These are phyloP conservation scores for Paramecium pentaurelia DNA, from an alignment of 73 alveolate genomes.

Conservation along the genomic window DNA sequence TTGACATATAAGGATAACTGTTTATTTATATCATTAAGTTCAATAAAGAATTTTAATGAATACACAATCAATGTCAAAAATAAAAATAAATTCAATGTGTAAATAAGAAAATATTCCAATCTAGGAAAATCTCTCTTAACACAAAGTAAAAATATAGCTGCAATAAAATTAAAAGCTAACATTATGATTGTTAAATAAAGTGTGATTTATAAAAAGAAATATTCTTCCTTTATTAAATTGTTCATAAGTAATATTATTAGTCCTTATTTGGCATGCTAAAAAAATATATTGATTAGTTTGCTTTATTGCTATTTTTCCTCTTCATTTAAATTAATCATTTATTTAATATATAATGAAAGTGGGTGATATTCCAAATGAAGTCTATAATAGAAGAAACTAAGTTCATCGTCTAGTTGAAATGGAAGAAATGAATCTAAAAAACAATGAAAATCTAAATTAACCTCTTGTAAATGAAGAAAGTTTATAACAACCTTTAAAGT, in stretches of 20 bases:
- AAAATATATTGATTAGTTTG: neutral
- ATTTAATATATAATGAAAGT: neutral
- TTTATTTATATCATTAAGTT: neutral
- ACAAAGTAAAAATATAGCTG: neutral
- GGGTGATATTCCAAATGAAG: conserved; percentile 20
- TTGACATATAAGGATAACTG: neutral
- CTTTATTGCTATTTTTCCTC: neutral
- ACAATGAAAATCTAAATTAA: neutral
- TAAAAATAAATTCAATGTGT: neutral
- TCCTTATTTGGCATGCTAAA: neutral
- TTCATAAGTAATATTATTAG: neutral
- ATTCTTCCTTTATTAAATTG: neutral
- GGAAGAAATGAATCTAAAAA: neutral
- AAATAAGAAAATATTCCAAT: neutral
- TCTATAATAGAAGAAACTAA: conserved; percentile 14
- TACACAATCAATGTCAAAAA: conserved; percentile 1
- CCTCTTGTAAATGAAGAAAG: neutral
- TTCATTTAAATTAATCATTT: conserved; percentile 3
- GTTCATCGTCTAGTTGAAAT: neutral
- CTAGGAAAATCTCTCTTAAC: conserved; percentile 16
- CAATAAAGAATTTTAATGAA: neutral
- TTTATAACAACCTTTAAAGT: neutral
- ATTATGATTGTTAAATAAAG: neutral
- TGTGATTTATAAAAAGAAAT: neutral
- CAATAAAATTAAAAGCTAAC: neutral